phyloP scores from a whole-genome alignment of 768 basidiomycete genomes.

The Amanita pallidorosea region DNA sequence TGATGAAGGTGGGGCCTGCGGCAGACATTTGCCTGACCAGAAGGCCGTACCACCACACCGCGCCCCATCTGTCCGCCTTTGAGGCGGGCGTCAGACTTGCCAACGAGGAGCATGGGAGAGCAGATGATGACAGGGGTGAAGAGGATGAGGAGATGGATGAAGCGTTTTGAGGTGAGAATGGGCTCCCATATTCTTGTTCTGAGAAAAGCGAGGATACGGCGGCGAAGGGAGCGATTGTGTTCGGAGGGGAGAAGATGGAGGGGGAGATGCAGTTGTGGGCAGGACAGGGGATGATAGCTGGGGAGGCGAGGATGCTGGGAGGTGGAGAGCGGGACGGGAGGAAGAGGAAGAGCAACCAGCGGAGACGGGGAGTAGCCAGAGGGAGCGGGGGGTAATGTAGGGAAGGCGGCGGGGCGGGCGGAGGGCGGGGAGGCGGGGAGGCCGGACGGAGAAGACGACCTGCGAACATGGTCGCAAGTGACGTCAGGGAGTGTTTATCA shows the following conservation, averaged over 20 bases:
- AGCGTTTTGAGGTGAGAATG: constrained; percentile 70
- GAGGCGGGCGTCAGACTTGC: constrained; percentile 38
- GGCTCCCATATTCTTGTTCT: constrained; percentile 71
- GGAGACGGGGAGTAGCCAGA: constrained; percentile 46
- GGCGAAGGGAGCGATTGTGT: constrained; percentile 32
- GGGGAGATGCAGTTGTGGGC: constrained; percentile 13
- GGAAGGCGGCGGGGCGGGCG: not conserved
- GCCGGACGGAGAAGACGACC: not conserved
- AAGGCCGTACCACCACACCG: constrained; percentile 95
- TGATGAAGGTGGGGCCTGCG: constrained; percentile 95
- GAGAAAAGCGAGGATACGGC: constrained; percentile 36
- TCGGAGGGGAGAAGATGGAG: constrained; percentile 61
- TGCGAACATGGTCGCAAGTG: constrained; percentile 4
- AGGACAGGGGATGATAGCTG: constrained; percentile 32
- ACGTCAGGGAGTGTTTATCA: not conserved
- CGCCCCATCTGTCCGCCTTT: constrained; percentile 84
- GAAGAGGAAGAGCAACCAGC: constrained; percentile 45
- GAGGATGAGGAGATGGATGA: constrained; percentile 70
- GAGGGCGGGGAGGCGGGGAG: constrained; percentile 5
- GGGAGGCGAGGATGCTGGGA: constrained; percentile 39
- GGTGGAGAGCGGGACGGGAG: constrained; percentile 30
- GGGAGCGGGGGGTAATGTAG: constrained; percentile 8
- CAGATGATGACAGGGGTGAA: constrained; percentile 83
- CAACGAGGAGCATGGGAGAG: constrained; percentile 75
- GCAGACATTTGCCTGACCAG: constrained; percentile 84